Conservation (phyloP, 139 green algal species). For the Closterium sp. region DNA sequence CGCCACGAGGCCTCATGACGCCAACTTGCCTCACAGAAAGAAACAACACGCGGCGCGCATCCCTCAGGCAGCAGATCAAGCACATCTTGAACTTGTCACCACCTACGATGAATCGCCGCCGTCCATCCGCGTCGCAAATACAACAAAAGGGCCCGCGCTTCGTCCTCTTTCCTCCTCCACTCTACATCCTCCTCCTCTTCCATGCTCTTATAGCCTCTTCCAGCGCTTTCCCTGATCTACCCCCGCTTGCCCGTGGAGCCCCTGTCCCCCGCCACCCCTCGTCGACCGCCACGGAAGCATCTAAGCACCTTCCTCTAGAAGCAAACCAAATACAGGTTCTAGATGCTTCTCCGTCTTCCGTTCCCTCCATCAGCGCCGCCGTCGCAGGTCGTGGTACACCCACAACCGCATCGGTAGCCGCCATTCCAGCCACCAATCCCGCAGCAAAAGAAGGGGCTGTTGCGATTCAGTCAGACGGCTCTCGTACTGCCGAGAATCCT, state of each 20-base stretch:
- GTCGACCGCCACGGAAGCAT: not conserved
- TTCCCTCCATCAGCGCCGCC: not conserved
- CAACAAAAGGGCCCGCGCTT: not conserved
- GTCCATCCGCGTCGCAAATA: not conserved
- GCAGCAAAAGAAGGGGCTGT: not conserved
- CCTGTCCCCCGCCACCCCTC: not conserved
- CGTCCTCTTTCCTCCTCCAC: not conserved
- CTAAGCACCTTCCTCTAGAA: not conserved
- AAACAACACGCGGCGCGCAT: not conserved
- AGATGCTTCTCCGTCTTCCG: not conserved
- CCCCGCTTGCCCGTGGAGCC: not conserved
- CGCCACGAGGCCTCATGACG: not conserved
- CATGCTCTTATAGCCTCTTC: not conserved
- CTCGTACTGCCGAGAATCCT: not conserved
- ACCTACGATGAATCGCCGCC: not conserved
- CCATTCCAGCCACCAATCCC: not conserved
- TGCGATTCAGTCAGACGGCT: not conserved
- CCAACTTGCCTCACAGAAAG: not conserved
- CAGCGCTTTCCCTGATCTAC: not conserved
- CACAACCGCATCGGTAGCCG: not conserved
- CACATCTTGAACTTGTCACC: not conserved
- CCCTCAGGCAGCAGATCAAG: not conserved
- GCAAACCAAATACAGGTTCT: not conserved
- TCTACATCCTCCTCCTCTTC: not conserved
- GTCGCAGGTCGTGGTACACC: not conserved